Evolutionary conservation across 1,139 yeast species (phyloP).

Genomic region (Candida tropicalis): DNA sequence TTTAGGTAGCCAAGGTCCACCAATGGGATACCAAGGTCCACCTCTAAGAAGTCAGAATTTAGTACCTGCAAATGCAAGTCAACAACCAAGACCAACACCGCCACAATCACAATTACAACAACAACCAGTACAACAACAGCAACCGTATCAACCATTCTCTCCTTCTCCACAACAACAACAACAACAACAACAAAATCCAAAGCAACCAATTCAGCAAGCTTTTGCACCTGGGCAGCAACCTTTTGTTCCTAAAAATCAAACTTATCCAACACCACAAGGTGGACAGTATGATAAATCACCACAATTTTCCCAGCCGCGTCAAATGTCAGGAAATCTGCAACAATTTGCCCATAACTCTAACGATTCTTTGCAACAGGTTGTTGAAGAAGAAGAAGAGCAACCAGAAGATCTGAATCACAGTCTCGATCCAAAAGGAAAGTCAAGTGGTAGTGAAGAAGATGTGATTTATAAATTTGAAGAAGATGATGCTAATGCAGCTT

Average conservation of each 20-base stretch:
- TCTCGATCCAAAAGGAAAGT: constrained; percentile 7
- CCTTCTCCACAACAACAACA: constrained; percentile 3
- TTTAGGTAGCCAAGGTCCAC: constrained; percentile 12
- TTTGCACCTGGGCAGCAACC: constrained; percentile 7
- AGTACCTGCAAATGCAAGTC: constrained; percentile 14
- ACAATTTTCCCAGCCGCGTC: constrained; percentile 1
- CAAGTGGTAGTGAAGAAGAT: constrained; percentile 26
- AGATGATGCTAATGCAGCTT: constrained; percentile 25
- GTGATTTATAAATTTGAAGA: constrained; percentile 37
- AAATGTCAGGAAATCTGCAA: background rate
- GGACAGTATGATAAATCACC: constrained; percentile 1
- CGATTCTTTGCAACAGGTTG: constrained; percentile 44
- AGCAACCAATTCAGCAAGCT: constrained; percentile 6
- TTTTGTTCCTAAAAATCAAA: background rate
- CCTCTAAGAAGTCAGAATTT: constrained; percentile 15
- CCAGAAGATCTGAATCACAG: background rate
- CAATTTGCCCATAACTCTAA: constrained; percentile 23
- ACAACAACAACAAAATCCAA: background rate
- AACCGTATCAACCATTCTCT: background rate
- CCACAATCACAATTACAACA: constrained; percentile 9
- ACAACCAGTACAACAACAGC: constrained; percentile 7
- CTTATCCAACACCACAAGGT: background rate
- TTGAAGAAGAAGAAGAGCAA: constrained; percentile 41
- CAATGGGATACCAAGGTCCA: constrained; percentile 12
- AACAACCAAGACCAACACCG: constrained; percentile 5